Conservation (phyloP, 495 filamentous ascomycete genomes). For the Xylaria telfairii region DNA sequence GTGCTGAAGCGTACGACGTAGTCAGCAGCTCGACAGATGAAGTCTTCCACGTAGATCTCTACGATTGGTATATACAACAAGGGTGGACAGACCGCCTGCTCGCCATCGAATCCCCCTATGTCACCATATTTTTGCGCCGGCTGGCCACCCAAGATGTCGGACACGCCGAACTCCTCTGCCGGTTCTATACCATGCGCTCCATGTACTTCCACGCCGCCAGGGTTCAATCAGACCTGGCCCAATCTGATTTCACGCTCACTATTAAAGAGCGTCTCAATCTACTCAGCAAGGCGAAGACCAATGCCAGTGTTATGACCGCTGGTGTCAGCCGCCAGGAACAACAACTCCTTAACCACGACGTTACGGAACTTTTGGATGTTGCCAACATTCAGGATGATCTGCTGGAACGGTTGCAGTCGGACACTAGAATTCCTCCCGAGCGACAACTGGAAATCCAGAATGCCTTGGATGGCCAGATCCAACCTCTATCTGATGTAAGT, state of each 20-base stretch:
- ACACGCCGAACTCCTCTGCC: conserved; percentile 91
- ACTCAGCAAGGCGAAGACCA: conserved; percentile 83
- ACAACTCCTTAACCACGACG: conserved; percentile 78
- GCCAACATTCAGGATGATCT: conserved; percentile 95
- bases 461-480: conserved; percentile 75
- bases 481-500: conserved; percentile 74
- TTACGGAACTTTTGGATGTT: conserved; percentile 86
- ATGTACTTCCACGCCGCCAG: conserved; percentile 83
- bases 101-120: conserved; percentile 78
- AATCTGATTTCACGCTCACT: conserved; percentile 74
- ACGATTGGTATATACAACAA: conserved; percentile 92
- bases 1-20: conserved; percentile 84
- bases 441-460: conserved; percentile 65
- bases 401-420: conserved; percentile 76
- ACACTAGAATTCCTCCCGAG: conserved; percentile 67
- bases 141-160: conserved; percentile 69
- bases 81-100: conserved; percentile 84
- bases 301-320: conserved; percentile 75
- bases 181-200: conserved; percentile 80
- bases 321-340: conserved; percentile 76
- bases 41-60: conserved; percentile 91
- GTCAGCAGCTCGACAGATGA: conserved; percentile 87
- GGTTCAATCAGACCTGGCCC: conserved; percentile 83
- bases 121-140: conserved; percentile 83
- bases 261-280: conserved; percentile 86